Evolutionary conservation across 2,329 filamentous ascomycete species (phyloP).

Genomic region (Emergomyces orientalis): DNA sequence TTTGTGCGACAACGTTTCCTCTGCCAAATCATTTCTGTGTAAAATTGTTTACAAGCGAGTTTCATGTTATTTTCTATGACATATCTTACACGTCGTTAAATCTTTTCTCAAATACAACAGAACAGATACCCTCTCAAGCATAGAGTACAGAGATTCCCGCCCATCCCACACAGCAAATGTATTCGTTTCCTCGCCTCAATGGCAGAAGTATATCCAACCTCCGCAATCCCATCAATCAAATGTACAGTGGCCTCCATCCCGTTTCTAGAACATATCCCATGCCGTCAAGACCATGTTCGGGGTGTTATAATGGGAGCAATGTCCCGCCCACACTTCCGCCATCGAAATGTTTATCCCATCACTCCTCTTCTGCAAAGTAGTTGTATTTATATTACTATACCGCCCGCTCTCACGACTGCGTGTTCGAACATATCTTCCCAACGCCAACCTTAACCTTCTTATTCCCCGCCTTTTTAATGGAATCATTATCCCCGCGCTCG

Average conservation of each 20-base stretch:
- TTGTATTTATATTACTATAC: neutral
- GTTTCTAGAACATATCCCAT: neutral
- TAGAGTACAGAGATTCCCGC: neutral
- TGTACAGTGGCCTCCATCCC: neutral
- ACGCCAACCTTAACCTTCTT: conserved; percentile 29
- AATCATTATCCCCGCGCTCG: conserved; percentile 88
- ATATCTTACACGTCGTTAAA: conserved; percentile 1
- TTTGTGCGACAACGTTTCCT: neutral
- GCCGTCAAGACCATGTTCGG: neutral
- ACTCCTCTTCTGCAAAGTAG: too few relatives aligned
- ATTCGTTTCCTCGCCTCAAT: neutral
- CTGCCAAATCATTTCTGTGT: neutral
- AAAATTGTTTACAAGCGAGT: conserved; percentile 1
- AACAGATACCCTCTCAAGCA: neutral
- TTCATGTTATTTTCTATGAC: neutral
- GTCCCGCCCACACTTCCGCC: too few relatives aligned
- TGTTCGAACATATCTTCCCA: conserved; percentile 33
- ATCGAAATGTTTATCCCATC: too few relatives aligned
- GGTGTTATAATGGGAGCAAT: too few relatives aligned
- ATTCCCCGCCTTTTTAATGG: conserved; percentile 56
- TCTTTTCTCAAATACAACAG: neutral
- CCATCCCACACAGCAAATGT: neutral
- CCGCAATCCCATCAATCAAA: neutral
- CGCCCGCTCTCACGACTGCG: conserved; percentile 13
- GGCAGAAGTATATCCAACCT: neutral